Conservation (phyloP, 345 rosid species). For the Pistacia vera region DNA sequence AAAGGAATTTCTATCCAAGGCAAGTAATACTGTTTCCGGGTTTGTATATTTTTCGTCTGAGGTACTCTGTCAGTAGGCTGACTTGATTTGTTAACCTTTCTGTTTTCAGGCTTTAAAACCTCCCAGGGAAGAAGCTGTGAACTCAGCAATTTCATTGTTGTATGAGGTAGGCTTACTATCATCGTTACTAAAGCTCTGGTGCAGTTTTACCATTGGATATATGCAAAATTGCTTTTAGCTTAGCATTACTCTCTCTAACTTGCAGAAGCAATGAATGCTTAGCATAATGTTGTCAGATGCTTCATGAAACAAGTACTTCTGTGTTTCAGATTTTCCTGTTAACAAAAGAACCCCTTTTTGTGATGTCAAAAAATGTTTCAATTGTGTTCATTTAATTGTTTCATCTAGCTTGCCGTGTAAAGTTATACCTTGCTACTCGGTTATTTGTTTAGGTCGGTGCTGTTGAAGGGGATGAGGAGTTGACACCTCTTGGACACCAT, state of each 20-base stretch:
- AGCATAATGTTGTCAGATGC: neutral
- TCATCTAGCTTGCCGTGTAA: neutral
- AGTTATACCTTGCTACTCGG: conserved; percentile 1
- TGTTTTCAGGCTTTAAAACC: conserved; percentile 86
- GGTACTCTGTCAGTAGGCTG: conserved; percentile 6
- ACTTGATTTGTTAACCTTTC: conserved; percentile 19
- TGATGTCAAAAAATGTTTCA: neutral
- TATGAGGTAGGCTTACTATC: conserved; percentile 58
- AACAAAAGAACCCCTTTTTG: neutral
- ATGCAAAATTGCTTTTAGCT: neutral
- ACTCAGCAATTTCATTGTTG: conserved; percentile 76
- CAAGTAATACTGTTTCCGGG: conserved; percentile 23
- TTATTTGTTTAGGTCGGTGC: conserved; percentile 78
- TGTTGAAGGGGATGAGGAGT: conserved; percentile 78
- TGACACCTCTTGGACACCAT: conserved; percentile 96
- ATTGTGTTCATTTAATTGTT: neutral
- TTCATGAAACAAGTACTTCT: neutral
- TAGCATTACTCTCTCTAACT: neutral
- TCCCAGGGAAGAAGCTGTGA: conserved; percentile 83
- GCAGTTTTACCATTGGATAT: neutral
- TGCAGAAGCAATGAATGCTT: neutral
- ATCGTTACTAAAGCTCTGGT: neutral
- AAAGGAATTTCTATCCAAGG: conserved; percentile 78
- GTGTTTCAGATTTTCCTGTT: neutral
- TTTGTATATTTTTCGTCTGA: conserved; percentile 6